phyloP scores from a whole-genome alignment of 805 yeast genomes.

The Lachancea quebecensis region DNA sequence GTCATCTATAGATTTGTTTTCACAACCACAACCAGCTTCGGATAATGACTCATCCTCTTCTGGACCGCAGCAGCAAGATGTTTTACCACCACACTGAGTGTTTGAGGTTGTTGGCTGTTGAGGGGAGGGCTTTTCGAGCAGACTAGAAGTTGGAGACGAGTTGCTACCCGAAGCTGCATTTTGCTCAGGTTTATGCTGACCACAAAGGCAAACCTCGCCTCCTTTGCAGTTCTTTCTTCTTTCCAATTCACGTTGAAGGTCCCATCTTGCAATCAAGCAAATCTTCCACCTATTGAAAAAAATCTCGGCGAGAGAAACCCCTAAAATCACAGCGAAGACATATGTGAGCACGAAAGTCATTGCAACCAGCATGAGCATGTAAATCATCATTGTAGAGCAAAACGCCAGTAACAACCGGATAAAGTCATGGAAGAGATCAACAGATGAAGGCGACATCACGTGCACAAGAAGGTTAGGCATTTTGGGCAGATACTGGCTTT shows the following conservation, averaged over 20 bases:
- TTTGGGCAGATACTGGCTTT: constrained; percentile 19
- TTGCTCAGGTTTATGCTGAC: constrained; percentile 15
- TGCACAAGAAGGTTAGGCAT: constrained; percentile 26
- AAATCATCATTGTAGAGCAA: constrained; percentile 58
- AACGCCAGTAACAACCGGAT: constrained; percentile 52
- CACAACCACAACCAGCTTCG: constrained; percentile 9
- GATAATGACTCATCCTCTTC: constrained; percentile 1
- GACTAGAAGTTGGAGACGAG: neutral
- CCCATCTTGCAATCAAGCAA: constrained; percentile 28
- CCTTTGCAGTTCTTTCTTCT: constrained; percentile 27
- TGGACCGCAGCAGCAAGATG: constrained; percentile 7
- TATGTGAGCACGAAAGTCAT: constrained; percentile 64
- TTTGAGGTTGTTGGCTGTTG: no score
- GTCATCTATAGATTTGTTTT: constrained; percentile 10
- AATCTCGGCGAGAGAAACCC: constrained; percentile 64
- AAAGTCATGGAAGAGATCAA: constrained; percentile 37
- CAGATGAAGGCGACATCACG: constrained; percentile 22
- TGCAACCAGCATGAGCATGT: constrained; percentile 70
- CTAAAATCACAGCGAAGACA: constrained; percentile 67
- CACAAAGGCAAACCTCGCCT: constrained; percentile 24
- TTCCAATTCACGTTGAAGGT: constrained; percentile 24
- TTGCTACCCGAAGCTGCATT: constrained; percentile 1
- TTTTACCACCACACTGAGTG: no score
- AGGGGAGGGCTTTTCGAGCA: constrained; percentile 1
- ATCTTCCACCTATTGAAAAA: constrained; percentile 49